Evolutionary conservation across 768 basidiomycete genomes (phyloP).

Genomic region (Mycena galopus): DNA sequence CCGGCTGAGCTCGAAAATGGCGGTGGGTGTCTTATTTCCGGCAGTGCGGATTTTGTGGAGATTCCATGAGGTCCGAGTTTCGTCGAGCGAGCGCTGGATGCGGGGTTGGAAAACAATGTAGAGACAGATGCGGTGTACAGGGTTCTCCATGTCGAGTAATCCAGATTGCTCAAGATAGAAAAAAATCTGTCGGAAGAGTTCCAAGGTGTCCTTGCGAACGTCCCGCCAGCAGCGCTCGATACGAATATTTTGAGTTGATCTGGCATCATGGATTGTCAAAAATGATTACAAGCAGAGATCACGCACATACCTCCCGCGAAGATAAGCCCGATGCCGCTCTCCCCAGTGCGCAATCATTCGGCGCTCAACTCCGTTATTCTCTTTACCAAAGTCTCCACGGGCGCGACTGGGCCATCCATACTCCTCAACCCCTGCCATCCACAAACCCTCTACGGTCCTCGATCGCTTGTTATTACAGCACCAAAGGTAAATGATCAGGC

Average conservation of each 20-base stretch:
- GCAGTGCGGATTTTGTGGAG: background rate
- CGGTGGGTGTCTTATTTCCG: background rate
- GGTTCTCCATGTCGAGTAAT: background rate
- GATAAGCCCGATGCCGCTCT: background rate
- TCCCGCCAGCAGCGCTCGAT: background rate
- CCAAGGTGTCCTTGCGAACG: background rate
- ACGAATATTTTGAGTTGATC: background rate
- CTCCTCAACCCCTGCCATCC: background rate
- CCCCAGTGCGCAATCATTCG: slow-evolving; percentile 17
- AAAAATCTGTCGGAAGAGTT: background rate
- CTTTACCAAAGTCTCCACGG: slow-evolving; percentile 20
- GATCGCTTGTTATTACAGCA: slow-evolving; percentile 23
- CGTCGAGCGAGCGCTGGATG: background rate
- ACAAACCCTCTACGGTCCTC: slow-evolving; percentile 21
- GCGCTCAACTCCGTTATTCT: slow-evolving; percentile 24
- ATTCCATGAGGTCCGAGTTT: background rate
- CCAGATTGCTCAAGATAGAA: background rate
- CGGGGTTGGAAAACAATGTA: background rate
- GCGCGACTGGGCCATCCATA: slow-evolving; percentile 32
- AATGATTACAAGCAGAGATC: too few species aligned
- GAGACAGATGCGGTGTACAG: background rate
- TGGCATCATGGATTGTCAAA: too few species aligned
- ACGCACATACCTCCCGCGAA: slow-evolving; percentile 1
- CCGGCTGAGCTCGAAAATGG: background rate
- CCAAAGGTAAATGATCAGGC: slow-evolving; percentile 20